Evolutionary conservation across 108 stramenopile genomes (phyloP).

Genomic region (Tribonema minus): DNA sequence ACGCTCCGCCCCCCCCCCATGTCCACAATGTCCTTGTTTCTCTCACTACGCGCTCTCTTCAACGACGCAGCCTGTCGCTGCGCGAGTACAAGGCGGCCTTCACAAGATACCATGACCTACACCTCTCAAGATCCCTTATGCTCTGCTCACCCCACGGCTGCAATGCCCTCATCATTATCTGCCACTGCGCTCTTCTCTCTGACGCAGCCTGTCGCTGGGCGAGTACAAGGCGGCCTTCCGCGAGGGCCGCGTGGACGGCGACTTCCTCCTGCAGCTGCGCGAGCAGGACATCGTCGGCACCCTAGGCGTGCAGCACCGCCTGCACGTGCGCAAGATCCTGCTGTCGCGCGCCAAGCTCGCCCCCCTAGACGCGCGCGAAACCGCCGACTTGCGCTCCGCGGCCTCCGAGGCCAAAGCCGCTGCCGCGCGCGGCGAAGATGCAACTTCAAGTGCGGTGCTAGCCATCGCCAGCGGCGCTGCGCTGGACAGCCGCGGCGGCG

Average conservation of each 20-base stretch:
- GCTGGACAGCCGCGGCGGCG: conserved; percentile 3
- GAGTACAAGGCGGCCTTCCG: conserved; percentile 51
- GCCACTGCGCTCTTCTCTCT: too few relatives aligned
- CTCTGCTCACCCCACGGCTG: too few relatives aligned
- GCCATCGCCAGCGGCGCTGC: neutral
- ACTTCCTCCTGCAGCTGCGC: conserved; percentile 54
- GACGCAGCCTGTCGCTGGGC: conserved; percentile 27
- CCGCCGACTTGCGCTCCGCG: neutral
- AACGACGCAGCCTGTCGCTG: conserved; percentile 29
- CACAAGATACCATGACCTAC: too few relatives aligned
- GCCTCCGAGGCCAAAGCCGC: conserved; percentile 13
- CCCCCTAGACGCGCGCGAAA: conserved; percentile 51
- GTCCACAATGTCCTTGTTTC: too few relatives aligned
- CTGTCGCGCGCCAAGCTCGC: conserved; percentile 55
- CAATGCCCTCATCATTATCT: too few relatives aligned
- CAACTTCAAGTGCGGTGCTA: neutral
- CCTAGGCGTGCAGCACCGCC: conserved; percentile 61
- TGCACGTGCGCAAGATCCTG: conserved; percentile 60
- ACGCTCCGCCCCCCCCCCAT: too few relatives aligned
- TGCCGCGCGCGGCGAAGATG: neutral
- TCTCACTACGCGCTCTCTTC: too few relatives aligned
- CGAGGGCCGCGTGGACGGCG: conserved; percentile 57
- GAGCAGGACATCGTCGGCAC: conserved; percentile 58
- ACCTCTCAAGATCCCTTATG: too few relatives aligned
- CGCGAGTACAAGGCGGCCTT: conserved; percentile 48